A percentile compares a stretch with the other conserved stretches of the same genome.
phyloP scores from a whole-genome alignment of 768 basidiomycete genomes.

The Sporobolomyces roseus region DNA sequence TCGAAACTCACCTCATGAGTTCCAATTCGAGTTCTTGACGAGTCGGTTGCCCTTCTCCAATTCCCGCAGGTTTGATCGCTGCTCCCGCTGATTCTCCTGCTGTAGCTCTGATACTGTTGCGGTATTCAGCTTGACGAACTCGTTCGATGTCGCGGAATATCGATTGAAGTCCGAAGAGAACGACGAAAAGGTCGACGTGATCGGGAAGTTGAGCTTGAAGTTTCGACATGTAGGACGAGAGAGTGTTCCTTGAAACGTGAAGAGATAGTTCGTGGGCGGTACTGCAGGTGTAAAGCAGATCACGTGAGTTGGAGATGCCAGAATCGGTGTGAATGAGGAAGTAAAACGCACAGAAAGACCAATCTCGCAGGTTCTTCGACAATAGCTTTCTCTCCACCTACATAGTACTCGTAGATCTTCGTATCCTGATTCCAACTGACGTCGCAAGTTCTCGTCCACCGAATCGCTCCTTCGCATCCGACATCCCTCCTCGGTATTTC shows the following conservation, averaged over 20 bases:
- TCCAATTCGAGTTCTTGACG: constrained; percentile 29
- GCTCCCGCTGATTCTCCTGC: neutral
- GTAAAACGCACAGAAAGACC: constrained; percentile 36
- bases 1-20: constrained; percentile 18
- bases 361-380: constrained; percentile 38
- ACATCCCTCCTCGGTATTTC: neutral
- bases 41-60: constrained; percentile 19
- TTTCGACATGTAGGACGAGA: constrained; percentile 8
- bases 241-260: constrained; percentile 13
- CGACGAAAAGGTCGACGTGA: constrained; percentile 37
- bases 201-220: constrained; percentile 26
- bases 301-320: neutral
- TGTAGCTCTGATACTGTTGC: neutral
- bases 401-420: constrained; percentile 13
- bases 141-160: constrained; percentile 25
- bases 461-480: constrained; percentile 18
- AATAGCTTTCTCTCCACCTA: constrained; percentile 3
- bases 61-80: constrained; percentile 21
- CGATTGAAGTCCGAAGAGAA: constrained; percentile 19
- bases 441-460: constrained; percentile 36
- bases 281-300: constrained; percentile 2
- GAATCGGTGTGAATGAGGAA: neutral
- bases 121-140: constrained; percentile 23
- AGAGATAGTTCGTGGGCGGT: constrained; percentile 27
- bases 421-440: constrained; percentile 26